phyloP scores from a whole-genome alignment of 768 basidiomycete genomes.

The Suillus bovinus region DNA sequence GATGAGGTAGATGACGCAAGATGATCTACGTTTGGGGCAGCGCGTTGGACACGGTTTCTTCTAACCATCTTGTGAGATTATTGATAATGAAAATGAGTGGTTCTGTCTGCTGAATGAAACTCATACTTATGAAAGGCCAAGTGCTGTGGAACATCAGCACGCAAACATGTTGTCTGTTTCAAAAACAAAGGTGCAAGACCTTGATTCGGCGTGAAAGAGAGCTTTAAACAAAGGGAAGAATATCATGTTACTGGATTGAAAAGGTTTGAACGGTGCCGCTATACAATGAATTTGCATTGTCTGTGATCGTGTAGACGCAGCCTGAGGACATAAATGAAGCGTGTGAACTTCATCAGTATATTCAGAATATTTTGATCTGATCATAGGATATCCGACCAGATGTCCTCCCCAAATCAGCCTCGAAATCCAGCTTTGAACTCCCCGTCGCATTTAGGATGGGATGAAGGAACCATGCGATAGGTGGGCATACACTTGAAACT shows the following conservation, averaged over 20 bases:
- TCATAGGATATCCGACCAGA: too few species aligned
- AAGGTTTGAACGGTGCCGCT: too few species aligned
- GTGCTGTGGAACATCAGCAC: background rate
- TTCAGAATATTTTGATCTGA: too few species aligned
- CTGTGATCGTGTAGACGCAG: background rate
- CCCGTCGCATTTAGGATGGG: too few species aligned
- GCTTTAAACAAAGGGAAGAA: background rate
- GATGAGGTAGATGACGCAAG: background rate
- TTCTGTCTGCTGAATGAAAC: background rate
- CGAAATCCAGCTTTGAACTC: too few species aligned
- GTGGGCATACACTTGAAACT: too few species aligned
- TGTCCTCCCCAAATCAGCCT: too few species aligned
- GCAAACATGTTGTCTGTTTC: background rate
- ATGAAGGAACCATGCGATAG: too few species aligned
- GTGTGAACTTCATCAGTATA: too few species aligned
- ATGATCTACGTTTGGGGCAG: background rate
- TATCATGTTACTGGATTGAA: background rate
- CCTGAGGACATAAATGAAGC: background rate
- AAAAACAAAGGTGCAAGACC: conserved; percentile 1
- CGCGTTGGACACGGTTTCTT: background rate
- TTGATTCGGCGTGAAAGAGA: conserved; percentile 1
- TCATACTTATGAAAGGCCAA: background rate
- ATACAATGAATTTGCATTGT: background rate
- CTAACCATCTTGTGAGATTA: background rate
- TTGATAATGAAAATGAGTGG: too few species aligned